These are phyloP conservation scores for Berkeleyomyces basicola DNA, from an alignment of 2,329 filamentous ascomycete genomes.

Conservation along the genomic window DNA sequence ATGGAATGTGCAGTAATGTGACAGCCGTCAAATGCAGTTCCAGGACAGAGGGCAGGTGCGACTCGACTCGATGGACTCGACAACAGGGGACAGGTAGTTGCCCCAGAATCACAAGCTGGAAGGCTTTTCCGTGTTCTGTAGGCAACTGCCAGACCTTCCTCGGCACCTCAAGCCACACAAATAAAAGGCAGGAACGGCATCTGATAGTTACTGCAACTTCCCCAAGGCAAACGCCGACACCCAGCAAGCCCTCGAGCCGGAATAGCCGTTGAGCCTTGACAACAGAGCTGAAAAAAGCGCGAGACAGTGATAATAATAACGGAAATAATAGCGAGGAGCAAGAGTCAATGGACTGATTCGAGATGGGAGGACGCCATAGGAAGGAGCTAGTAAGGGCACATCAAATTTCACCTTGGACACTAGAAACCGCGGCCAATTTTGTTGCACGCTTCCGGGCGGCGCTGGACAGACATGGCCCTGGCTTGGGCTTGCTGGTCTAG, in stretches of 20 bases:
- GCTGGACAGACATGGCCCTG: background rate
- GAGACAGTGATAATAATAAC: background rate
- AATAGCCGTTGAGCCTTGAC: background rate
- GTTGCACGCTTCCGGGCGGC: background rate
- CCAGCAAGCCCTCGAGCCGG: background rate
- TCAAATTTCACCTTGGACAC: background rate
- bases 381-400: background rate
- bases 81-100: background rate
- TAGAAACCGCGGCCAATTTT: background rate
- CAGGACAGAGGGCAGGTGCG: background rate
- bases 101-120: background rate
- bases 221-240: background rate
- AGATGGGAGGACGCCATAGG: background rate
- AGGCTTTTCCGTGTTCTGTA: background rate
- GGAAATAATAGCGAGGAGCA: background rate
- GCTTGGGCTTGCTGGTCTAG: background rate
- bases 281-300: background rate
- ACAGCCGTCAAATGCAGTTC: too few relatives aligned
- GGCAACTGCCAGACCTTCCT: background rate
- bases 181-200: background rate
- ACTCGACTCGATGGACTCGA: background rate
- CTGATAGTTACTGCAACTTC: background rate
- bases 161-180: background rate
- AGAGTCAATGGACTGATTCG: background rate
- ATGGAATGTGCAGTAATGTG: too few relatives aligned